phyloP scores from a whole-genome alignment of 139 green algal species.

The Yamagishiella unicocca region DNA sequence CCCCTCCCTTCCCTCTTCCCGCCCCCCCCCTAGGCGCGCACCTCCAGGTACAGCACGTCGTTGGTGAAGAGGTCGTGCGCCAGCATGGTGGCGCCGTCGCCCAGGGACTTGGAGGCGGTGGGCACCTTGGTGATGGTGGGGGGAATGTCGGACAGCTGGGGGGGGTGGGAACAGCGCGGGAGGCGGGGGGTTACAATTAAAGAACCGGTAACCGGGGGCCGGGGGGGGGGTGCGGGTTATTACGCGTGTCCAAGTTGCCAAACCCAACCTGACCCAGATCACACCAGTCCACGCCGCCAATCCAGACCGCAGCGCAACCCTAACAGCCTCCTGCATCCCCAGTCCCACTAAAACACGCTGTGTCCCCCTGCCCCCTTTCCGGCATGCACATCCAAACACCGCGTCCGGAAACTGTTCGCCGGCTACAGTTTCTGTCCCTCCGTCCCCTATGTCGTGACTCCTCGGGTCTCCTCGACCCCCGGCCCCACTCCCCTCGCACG shows the following conservation, averaged over 20 bases:
- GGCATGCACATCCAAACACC: too few species aligned
- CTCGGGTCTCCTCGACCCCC: too few species aligned
- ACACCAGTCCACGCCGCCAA: too few species aligned
- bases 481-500: neutral
- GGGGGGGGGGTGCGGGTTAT: neutral
- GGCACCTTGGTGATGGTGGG: slow-evolving; percentile 85
- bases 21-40: slow-evolving; percentile 27
- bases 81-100: slow-evolving; percentile 83
- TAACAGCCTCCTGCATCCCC: neutral
- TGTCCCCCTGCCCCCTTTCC: too few species aligned
- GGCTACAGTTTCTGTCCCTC: too few species aligned
- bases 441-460: too few species aligned
- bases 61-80: slow-evolving; percentile 99
- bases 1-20: too few species aligned
- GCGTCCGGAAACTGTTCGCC: too few species aligned
- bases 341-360: neutral
- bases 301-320: too few species aligned
- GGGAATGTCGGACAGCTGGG: slow-evolving; percentile 91
- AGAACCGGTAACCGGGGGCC: too few species aligned
- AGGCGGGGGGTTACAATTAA: neutral
- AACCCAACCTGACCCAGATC: too few species aligned
- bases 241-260: too few species aligned
- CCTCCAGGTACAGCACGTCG: slow-evolving; percentile 97
- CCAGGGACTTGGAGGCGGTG: slow-evolving; percentile 67
- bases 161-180: neutral